Evolutionary conservation across 441 rosid species (phyloP), one percentile per base, ranked within the genome.

Genomic region (Gossypium gossypioides): DNA sequence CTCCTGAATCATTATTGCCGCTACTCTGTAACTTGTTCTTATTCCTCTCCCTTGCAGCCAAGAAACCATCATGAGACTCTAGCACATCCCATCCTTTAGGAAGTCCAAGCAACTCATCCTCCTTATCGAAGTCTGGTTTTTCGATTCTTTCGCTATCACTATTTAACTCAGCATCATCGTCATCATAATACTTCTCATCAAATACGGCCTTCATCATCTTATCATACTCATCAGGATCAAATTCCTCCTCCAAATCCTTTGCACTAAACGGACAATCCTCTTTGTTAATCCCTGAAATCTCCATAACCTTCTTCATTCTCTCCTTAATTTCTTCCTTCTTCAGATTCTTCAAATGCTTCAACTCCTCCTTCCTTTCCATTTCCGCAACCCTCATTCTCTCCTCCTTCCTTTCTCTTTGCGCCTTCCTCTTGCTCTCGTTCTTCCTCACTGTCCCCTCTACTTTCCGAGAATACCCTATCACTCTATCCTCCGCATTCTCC

Each of bases 401-500:
- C 80, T 86, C 93, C 75, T 89, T 91, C 71, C 78, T 85, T 75
- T 83, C 84, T 85, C 96, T 84, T 79, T 92, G 92, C 19, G 69
- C 81, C 74, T 86, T 89, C 85, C 98, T 87, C 0, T 92, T 55
- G 13, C 65, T 85, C 18, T 85, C 90, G 78, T 87, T 86, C 86
- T 90, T 91, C 90, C 98, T 90, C 51, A 93, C 97, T 0, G 97
- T 84, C 18, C 87, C 97, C 76, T 88, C 96, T 15, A 89, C 89
- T 24, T 61, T 75, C 82, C 98, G 82, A 0, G 97, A 84, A 69
- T 87, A 85, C 42, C 95, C 91, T 91, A 88, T 73, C 70, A 91
- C 86, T 48, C 88, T 58, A 69, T 89, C 98, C 29, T 83, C 96
- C 4, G 63, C 83, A 74, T 77, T 78, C 83, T 94, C 96, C 76